A percentile compares a stretch with the other conserved stretches of the same genome.
phyloP scores from a whole-genome alignment of 345 rosid species.

The Syzygium grande region DNA sequence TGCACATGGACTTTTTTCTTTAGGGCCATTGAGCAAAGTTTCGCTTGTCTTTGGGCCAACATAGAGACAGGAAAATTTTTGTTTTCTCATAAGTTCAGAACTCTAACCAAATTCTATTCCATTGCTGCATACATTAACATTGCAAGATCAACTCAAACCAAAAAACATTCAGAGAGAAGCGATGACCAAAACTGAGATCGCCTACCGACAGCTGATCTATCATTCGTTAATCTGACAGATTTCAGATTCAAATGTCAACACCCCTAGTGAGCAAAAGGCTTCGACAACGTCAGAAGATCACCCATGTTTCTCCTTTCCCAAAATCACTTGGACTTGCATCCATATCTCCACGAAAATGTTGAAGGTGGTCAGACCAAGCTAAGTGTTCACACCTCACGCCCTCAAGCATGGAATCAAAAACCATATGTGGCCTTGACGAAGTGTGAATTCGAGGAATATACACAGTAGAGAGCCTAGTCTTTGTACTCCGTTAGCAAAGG shows the following conservation, averaged over 20 bases:
- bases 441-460: neutral
- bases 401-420: neutral
- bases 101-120: neutral
- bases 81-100: neutral
- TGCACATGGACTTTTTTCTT: neutral
- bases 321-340: neutral
- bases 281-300: neutral
- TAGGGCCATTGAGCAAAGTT: neutral
- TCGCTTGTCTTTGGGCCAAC: neutral
- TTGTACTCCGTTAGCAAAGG: conserved; percentile 1
- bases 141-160: neutral
- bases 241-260: neutral
- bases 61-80: neutral
- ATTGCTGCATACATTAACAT: neutral
- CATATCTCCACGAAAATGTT: neutral
- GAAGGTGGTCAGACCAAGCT: neutral
- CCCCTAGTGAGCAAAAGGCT: neutral
- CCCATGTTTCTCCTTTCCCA: neutral
- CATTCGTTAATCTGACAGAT: neutral
- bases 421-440: neutral
- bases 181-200: neutral
- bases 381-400: neutral
- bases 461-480: neutral
- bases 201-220: neutral
- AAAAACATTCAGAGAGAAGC: neutral